Evolutionary conservation across 202 grass and related monocot genomes (phyloP), one percentile per base, ranked within the genome.

Genomic region (Saccharum hybrid): DNA sequence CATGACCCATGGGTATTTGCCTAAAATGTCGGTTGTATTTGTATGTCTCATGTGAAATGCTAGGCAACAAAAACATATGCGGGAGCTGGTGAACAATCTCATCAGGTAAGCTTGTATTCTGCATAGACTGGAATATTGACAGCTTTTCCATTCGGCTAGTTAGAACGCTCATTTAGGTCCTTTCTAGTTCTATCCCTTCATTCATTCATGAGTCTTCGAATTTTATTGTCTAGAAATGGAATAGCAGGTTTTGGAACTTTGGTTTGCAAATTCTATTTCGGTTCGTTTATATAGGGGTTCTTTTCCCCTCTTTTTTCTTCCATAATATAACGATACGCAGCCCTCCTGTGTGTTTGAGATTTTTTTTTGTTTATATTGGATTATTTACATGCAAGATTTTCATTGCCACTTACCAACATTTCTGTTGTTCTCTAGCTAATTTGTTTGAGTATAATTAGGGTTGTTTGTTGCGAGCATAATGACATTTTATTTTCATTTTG

Each of bases 31-130:
- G 19, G 7, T 67, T 74, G 21, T 79, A 65, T 74, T n/a, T 45
- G 26, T 34, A 19, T 83, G 26, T 26, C 33, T 83, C 57, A 57
- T 71, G 37, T 78, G 21, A 76, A 90, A 75, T 77, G 5, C 31
- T 65, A 94, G 93, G 90, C 77, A 86, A 90, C 83, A 72, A 84
- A 62, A 80, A 83, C 73, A 56, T 79, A 82, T 42, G 41, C 45
- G 8, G 80, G 86, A 30, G 67, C 61, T 72, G 54, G 83, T 82
- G 83, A 84, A 82, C 81, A 80, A 66, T 75, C 83, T 41, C 71
- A 73, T 76, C 85, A 94, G 85, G 90, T 92, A 72, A 81, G 78
- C 71, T 75, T 34, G 51, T 31, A 56, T 79, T 79, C 31, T 83
- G 2, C 63, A 13, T 68, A 61, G 30, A 52, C 7, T 64, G 68